Conservation (phyloP, 164 flowering plant genomes). For the Stephania cephalantha region DNA sequence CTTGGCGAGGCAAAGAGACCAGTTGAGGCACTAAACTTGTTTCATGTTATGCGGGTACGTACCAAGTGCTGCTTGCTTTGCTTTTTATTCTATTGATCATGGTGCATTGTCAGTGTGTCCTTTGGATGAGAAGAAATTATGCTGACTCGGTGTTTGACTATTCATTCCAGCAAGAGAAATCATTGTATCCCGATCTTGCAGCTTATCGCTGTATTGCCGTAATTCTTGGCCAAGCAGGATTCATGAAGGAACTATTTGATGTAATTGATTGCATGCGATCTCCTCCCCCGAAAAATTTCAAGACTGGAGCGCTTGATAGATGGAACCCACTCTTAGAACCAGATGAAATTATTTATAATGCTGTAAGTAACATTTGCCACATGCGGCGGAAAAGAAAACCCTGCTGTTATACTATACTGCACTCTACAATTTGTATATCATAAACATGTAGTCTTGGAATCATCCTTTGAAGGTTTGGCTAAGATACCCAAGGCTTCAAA, state of each 20-base stretch:
- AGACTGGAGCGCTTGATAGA: constrained; percentile 40
- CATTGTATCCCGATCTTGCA: constrained; percentile 81
- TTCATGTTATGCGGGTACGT: constrained; percentile 69
- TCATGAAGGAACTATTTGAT: constrained; percentile 86
- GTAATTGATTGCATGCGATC: constrained; percentile 84
- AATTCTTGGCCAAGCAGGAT: constrained; percentile 96
- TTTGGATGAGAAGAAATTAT: not conserved
- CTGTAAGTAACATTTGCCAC: constrained; percentile 46
- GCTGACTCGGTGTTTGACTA: not conserved
- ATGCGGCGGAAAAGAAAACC: no score
- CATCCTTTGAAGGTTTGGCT: no score
- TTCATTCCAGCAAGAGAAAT: constrained; percentile 52
- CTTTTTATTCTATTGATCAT: no score
- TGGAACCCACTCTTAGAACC: constrained; percentile 90
- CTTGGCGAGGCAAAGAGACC: constrained; percentile 89
- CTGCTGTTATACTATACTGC: no score
- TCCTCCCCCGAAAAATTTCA: constrained; percentile 64
- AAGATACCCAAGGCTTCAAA: no score
- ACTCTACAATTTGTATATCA: no score
- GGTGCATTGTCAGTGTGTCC: no score
- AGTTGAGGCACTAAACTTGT: constrained; percentile 81
- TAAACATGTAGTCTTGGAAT: no score
- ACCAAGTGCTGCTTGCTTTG: no score
- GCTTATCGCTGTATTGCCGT: constrained; percentile 83
- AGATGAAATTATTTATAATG: constrained; percentile 72